These are phyloP conservation scores for Tricholoma furcatifolium DNA, from an alignment of 768 basidiomycete genomes.

Conservation along the genomic window DNA sequence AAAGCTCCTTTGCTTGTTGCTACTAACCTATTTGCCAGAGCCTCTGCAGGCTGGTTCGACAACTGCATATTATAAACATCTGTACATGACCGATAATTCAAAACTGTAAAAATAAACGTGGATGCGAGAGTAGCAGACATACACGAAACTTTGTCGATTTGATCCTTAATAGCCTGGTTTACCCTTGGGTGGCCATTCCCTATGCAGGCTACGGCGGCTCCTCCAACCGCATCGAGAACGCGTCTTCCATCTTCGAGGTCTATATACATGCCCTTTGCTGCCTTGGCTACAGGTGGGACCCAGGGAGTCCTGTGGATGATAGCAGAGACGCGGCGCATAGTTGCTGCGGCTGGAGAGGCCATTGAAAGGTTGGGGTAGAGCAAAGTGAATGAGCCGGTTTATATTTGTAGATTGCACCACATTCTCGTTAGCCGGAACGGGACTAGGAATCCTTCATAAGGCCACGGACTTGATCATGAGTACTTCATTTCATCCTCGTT, in stretches of 20 bases:
- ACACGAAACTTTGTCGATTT: slow-evolving; percentile 79
- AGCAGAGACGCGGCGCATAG: slow-evolving; percentile 18
- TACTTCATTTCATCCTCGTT: background rate
- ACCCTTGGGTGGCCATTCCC: slow-evolving; percentile 76
- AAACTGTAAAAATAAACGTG: background rate
- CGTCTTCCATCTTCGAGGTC: slow-evolving; percentile 66
- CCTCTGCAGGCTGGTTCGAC: slow-evolving; percentile 79
- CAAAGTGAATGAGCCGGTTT: background rate
- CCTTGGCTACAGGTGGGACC: slow-evolving; percentile 66
- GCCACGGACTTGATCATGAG: background rate
- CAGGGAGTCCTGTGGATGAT: slow-evolving; percentile 75
- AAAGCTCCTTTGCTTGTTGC: slow-evolving; percentile 74
- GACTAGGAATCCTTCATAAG: background rate
- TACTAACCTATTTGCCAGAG: slow-evolving; percentile 66
- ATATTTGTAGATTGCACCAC: slow-evolving; percentile 6
- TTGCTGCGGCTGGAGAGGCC: background rate
- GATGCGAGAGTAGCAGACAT: slow-evolving; percentile 23
- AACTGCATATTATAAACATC: slow-evolving; percentile 89
- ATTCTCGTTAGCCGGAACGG: background rate
- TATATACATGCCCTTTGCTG: slow-evolving; percentile 69
- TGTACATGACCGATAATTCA: slow-evolving; percentile 23
- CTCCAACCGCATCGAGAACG: slow-evolving; percentile 80
- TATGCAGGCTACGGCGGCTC: slow-evolving; percentile 80
- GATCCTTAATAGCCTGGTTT: slow-evolving; percentile 72
- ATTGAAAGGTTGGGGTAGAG: background rate